Conservation (phyloP, 1,284 basidiomycete genomes). For the Fomitopsis palustris region DNA sequence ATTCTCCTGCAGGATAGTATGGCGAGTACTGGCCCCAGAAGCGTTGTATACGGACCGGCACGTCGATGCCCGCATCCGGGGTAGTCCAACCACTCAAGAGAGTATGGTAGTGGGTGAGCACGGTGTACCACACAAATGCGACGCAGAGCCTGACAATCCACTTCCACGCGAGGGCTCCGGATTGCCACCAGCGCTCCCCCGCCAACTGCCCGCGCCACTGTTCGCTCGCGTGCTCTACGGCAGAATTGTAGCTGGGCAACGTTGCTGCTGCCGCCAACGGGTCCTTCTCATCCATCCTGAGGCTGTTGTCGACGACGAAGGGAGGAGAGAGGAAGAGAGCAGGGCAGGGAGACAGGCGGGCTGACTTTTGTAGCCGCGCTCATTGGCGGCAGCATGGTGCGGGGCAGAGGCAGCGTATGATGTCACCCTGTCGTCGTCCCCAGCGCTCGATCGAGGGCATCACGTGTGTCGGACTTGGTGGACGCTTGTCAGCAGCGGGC, state of each 20-base stretch:
- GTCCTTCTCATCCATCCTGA: not conserved
- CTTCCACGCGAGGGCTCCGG: not conserved
- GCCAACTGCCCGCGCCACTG: not conserved
- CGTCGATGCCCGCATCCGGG: slow-evolving; percentile 7
- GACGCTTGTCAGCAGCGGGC: not conserved
- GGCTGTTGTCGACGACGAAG: not conserved
- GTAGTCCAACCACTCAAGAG: not conserved
- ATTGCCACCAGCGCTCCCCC: not conserved
- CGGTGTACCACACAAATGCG: not conserved
- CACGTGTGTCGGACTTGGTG: not conserved
- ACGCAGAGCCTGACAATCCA: not conserved
- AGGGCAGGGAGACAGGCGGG: not conserved
- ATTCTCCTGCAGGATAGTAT: slow-evolving; percentile 46
- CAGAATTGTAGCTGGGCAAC: not conserved
- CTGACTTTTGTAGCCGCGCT: not conserved
- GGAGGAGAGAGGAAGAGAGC: not conserved
- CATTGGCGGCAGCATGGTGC: not conserved
- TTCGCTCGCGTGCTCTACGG: not conserved
- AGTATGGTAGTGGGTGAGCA: not conserved
- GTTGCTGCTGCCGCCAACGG: not conserved
- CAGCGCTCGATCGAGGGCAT: not conserved
- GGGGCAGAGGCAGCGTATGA: not conserved
- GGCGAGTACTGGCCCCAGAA: slow-evolving; percentile 61
- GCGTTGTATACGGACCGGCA: slow-evolving; percentile 21
- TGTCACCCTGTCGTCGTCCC: not conserved